Percentiles rank a stretch among this genome's conserved stretches.
These are phyloP conservation scores for Stachybotrys chartarum DNA, from an alignment of 2,329 filamentous ascomycete species.

Conservation along the genomic window DNA sequence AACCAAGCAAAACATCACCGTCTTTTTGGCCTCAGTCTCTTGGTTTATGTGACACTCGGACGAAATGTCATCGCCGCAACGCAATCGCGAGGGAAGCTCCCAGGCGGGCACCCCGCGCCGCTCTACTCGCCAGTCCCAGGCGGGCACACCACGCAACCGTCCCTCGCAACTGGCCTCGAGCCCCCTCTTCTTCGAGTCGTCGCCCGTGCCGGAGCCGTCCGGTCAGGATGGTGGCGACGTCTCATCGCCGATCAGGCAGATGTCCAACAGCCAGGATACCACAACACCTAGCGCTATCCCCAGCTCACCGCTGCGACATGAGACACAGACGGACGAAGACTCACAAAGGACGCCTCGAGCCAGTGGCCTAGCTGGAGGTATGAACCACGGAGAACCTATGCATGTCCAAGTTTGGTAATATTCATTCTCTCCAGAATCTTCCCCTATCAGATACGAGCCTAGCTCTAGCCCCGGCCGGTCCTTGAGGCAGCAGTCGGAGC, in stretches of 20 bases:
- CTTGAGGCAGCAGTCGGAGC: slow-evolving; percentile 57
- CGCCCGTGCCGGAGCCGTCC: slow-evolving; percentile 22
- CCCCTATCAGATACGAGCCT: slow-evolving; percentile 82
- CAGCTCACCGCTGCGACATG: slow-evolving; percentile 54
- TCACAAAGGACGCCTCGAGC: slow-evolving; percentile 66
- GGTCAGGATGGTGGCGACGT: slow-evolving; percentile 25
- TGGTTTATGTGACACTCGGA: background rate
- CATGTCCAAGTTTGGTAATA: slow-evolving; percentile 5
- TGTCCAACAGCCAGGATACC: slow-evolving; percentile 50
- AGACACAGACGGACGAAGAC: slow-evolving; percentile 45
- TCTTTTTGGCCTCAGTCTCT: background rate
- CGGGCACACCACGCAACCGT: slow-evolving; percentile 37
- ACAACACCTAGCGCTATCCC: slow-evolving; percentile 28
- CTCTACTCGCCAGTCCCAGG: slow-evolving; percentile 30
- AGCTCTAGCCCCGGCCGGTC: slow-evolving; percentile 78
- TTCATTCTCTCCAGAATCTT: slow-evolving; percentile 59
- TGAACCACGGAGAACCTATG: slow-evolving; percentile 11
- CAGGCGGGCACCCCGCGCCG: slow-evolving; percentile 38
- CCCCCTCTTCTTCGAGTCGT: slow-evolving; percentile 67
- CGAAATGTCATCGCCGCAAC: slow-evolving; percentile 35
- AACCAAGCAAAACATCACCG: background rate
- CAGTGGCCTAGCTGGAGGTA: slow-evolving; percentile 57
- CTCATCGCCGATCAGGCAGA: slow-evolving; percentile 50
- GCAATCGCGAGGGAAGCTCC: slow-evolving; percentile 44
- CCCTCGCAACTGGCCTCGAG: slow-evolving; percentile 60